A percentile compares a stretch with the other conserved stretches of the same genome.
These are phyloP conservation scores for Hymenoscyphus repandus DNA, from an alignment of 2,329 filamentous ascomycete species.

Conservation along the genomic window DNA sequence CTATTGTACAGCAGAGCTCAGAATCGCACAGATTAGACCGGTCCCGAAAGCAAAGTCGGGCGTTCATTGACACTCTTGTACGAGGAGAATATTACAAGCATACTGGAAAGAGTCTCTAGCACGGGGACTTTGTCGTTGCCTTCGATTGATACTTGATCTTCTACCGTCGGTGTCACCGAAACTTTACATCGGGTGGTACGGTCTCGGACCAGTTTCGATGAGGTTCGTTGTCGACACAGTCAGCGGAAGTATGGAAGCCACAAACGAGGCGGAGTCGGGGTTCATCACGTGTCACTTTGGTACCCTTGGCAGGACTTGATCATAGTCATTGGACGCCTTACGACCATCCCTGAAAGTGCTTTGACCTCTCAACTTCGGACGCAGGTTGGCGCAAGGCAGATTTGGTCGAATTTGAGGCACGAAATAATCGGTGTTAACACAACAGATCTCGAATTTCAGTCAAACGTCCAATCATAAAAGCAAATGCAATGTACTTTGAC, in stretches of 20 bases:
- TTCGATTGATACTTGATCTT: not conserved
- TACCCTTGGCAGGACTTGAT: no score
- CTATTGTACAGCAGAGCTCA: no score
- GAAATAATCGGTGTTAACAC: not conserved
- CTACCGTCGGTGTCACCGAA: no score
- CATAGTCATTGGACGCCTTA: slow-evolving; percentile 20
- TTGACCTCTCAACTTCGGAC: not conserved
- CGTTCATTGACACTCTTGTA: not conserved
- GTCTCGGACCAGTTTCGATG: slow-evolving; percentile 2
- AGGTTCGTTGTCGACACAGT: slow-evolving; percentile 6
- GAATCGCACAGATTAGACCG: no score
- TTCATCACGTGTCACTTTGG: not conserved
- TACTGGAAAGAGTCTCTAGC: no score
- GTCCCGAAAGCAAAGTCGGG: not conserved
- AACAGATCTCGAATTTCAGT: not conserved
- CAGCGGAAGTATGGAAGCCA: not conserved
- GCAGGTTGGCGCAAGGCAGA: slow-evolving; percentile 16
- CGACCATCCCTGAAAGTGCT: slow-evolving; percentile 11
- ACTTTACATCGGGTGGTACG: no score
- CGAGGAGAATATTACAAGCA: not conserved
- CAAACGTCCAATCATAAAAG: not conserved
- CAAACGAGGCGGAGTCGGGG: not conserved
- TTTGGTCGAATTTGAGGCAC: slow-evolving; percentile 4
- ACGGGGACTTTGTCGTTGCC: not conserved
- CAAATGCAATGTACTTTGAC: not conserved